A percentile compares a stretch with the other conserved stretches of the same genome.
Evolutionary conservation across 768 basidiomycete genomes (phyloP).

Genomic region (Roridomyces roridus): DNA sequence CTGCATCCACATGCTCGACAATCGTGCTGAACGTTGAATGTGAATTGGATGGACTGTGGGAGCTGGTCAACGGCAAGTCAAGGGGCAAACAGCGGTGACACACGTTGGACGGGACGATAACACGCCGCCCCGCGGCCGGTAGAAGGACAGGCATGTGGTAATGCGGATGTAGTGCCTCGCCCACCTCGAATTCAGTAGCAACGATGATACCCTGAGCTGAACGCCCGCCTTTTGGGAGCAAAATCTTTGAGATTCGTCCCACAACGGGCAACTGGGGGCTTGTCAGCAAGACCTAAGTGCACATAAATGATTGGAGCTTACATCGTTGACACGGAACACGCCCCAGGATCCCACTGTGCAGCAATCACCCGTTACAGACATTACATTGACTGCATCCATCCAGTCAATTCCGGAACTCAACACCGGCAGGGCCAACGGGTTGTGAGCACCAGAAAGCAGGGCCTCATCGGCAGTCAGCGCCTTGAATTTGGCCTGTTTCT

Average conservation of each 20-base stretch:
- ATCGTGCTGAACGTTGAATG: slow-evolving; percentile 33
- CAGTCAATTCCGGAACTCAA: background rate
- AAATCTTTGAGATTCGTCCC: background rate
- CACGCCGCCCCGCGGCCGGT: background rate
- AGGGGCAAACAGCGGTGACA: background rate
- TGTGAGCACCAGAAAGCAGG: background rate
- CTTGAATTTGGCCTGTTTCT: slow-evolving; percentile 2
- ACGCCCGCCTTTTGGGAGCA: background rate
- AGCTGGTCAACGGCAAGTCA: slow-evolving; percentile 1
- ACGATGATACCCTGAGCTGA: slow-evolving; percentile 1
- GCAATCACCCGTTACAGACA: background rate
- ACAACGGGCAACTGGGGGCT: background rate
- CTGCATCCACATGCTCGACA: slow-evolving; percentile 21
- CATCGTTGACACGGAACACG: slow-evolving; percentile 2
- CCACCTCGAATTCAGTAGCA: background rate
- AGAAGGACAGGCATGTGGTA: slow-evolving; percentile 4
- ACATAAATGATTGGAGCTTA: no score
- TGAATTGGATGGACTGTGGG: slow-evolving; percentile 17
- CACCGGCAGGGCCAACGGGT: background rate
- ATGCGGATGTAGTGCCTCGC: slow-evolving; percentile 4
- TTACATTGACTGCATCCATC: background rate
- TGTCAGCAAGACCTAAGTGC: no score
- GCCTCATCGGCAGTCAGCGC: background rate
- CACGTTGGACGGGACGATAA: background rate
- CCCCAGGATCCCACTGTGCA: slow-evolving; percentile 5